Percentiles rank a stretch among this genome's conserved stretches.
These are phyloP conservation scores for Phaeodactylum tricornutum DNA, from an alignment of 108 stramenopile species.

Conservation along the genomic window DNA sequence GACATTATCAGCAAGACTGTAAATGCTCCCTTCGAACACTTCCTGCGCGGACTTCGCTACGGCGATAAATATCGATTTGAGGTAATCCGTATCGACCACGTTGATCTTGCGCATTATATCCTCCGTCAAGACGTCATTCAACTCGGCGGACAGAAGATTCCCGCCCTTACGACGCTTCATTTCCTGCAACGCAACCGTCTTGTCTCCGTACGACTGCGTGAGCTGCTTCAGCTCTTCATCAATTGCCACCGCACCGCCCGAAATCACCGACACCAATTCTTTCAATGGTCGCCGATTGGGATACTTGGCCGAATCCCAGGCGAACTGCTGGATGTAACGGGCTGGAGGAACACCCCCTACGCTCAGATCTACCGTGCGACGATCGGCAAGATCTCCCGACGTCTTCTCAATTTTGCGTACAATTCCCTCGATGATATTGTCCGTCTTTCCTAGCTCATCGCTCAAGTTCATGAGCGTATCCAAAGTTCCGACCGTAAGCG, in stretches of 20 bases:
- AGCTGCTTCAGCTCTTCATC: slow-evolving; percentile 90
- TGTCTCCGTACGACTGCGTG: slow-evolving; percentile 73
- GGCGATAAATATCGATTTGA: slow-evolving; percentile 84
- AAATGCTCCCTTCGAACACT: slow-evolving; percentile 50
- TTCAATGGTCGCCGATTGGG: slow-evolving; percentile 82
- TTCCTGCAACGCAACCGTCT: slow-evolving; percentile 56
- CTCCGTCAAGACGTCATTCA: slow-evolving; percentile 79
- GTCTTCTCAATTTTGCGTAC: slow-evolving; percentile 88
- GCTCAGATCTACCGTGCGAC: slow-evolving; percentile 49
- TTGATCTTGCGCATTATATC: slow-evolving; percentile 58
- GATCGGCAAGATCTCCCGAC: slow-evolving; percentile 54
- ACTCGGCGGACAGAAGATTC: slow-evolving; percentile 67
- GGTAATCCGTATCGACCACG: slow-evolving; percentile 78
- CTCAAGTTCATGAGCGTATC: slow-evolving; percentile 82
- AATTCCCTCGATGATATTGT: slow-evolving; percentile 68
- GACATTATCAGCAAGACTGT: slow-evolving; percentile 58
- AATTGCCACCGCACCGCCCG: slow-evolving; percentile 64
- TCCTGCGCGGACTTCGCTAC: slow-evolving; percentile 59
- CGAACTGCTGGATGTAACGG: slow-evolving; percentile 85
- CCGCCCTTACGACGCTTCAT: slow-evolving; percentile 71
- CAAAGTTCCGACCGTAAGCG: slow-evolving; percentile 85
- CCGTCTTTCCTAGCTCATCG: slow-evolving; percentile 83
- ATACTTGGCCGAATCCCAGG: slow-evolving; percentile 92
- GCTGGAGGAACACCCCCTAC: slow-evolving; percentile 78
- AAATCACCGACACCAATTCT: slow-evolving; percentile 74